phyloP scores from a whole-genome alignment of 805 yeast genomes.

The Sugiyamaella americana region DNA sequence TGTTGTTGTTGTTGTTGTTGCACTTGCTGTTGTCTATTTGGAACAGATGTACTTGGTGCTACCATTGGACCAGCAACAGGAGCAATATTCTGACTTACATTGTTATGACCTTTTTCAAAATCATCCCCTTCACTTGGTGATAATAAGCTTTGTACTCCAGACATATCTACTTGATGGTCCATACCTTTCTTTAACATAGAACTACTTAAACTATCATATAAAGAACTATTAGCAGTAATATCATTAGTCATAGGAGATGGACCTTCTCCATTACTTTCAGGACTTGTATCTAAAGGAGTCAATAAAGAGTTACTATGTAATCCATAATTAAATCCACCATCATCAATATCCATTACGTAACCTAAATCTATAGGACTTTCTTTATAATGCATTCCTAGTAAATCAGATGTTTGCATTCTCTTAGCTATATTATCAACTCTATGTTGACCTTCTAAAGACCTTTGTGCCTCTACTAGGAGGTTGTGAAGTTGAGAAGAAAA shows the following conservation, averaged over 20 bases:
- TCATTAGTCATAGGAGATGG: constrained; percentile 7
- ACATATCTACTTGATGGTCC: background rate
- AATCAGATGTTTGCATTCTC: constrained; percentile 14
- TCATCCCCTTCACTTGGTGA: constrained; percentile 4
- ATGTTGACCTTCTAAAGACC: constrained; percentile 13
- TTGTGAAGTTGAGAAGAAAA: constrained; percentile 20
- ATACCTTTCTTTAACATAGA: background rate
- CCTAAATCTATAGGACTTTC: constrained; percentile 9
- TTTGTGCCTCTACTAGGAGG: constrained; percentile 23
- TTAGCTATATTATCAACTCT: constrained; percentile 18
- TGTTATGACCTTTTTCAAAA: too few species aligned
- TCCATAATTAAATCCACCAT: constrained; percentile 1
- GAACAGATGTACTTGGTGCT: background rate
- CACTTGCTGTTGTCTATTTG: background rate
- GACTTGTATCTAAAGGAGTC: constrained; percentile 20
- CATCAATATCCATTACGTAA: constrained; percentile 7
- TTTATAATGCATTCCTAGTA: background rate
- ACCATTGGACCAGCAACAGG: constrained; percentile 3
- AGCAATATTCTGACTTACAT: too few species aligned
- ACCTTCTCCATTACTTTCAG: constrained; percentile 11
- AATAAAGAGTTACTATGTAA: constrained; percentile 7
- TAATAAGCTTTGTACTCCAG: constrained; percentile 5
- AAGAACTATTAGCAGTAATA: background rate
- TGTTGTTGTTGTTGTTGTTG: constrained; percentile 1
- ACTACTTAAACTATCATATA: constrained; percentile 1